A percentile compares a stretch with the other conserved stretches of the same genome.
Conservation (phyloP, 164 flowering plant genomes). For the Magnolia officinalis region DNA sequence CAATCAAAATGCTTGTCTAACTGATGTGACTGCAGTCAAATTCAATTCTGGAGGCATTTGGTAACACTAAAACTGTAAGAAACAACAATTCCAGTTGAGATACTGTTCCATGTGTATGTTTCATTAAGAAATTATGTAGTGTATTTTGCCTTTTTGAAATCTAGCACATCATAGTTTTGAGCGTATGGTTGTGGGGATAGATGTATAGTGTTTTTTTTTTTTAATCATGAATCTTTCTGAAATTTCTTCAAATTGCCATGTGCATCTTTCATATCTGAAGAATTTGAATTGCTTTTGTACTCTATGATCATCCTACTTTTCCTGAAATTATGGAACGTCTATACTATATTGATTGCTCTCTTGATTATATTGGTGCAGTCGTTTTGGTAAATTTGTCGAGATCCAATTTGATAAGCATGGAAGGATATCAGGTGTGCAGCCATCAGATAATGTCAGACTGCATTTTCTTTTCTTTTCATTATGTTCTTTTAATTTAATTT, state of each 20-base stretch:
- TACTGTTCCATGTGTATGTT: not conserved
- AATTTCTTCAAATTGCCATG: not conserved
- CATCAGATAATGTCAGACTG: constrained; percentile 27
- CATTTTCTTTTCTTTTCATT: too few species aligned
- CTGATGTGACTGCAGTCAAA: constrained; percentile 58
- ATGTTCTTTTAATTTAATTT: too few species aligned
- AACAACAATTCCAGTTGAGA: constrained; percentile 86
- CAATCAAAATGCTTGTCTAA: constrained; percentile 43
- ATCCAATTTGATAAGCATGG: constrained; percentile 76
- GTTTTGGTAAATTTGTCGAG: constrained; percentile 88
- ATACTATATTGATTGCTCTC: not conserved
- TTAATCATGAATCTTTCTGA: not conserved
- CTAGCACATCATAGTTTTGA: not conserved
- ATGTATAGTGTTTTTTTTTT: not conserved
- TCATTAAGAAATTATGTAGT: not conserved
- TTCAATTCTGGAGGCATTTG: constrained; percentile 93
- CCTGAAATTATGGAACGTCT: not conserved
- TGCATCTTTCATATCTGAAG: not conserved
- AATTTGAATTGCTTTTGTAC: not conserved
- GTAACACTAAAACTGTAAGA: constrained; percentile 80
- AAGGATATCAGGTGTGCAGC: constrained; percentile 87
- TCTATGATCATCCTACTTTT: not conserved
- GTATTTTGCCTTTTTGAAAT: not conserved
- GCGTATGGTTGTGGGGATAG: not conserved
- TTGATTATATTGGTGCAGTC: constrained; percentile 36